Percentiles rank a stretch among this genome's conserved stretches.
Conservation (phyloP, 1,284 basidiomycete genomes). For the Hemileia vastatrix region DNA sequence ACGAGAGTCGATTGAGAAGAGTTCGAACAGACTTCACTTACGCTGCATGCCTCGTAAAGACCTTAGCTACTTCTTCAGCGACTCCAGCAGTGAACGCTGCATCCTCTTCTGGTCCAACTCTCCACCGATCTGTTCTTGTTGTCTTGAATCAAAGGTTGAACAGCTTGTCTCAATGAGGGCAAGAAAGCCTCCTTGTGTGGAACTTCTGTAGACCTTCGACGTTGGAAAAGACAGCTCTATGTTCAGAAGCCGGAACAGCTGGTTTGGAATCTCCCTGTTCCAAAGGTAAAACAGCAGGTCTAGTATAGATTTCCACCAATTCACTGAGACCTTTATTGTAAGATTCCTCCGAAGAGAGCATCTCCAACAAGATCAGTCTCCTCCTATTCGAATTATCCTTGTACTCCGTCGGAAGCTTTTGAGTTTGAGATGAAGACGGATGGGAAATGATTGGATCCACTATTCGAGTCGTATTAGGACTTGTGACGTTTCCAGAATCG, state of each 20-base stretch:
- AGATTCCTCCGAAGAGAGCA: constrained; percentile 61
- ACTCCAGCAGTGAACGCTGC: constrained; percentile 64
- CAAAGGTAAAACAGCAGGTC: constrained; percentile 62
- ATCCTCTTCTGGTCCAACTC: constrained; percentile 55
- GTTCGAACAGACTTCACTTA: no score
- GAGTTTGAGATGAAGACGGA: not conserved
- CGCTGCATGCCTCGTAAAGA: no score
- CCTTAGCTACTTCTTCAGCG: constrained; percentile 71
- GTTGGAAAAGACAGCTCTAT: constrained; percentile 83
- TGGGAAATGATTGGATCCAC: not conserved
- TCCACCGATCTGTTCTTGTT: constrained; percentile 56
- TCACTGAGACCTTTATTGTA: constrained; percentile 87
- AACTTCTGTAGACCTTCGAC: constrained; percentile 82
- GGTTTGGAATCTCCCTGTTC: constrained; percentile 61
- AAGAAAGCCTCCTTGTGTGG: constrained; percentile 84
- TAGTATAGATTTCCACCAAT: constrained; percentile 88
- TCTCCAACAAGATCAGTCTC: constrained; percentile 35
- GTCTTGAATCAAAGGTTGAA: no score
- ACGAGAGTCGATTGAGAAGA: constrained; percentile 79
- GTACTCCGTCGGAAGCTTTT: not conserved
- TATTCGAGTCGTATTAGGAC: not conserved
- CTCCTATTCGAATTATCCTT: constrained; percentile 37
- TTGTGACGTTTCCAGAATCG: not conserved
- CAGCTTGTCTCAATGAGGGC: constrained; percentile 72
- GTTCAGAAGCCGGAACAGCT: constrained; percentile 71